These are phyloP conservation scores for Ophiostoma perfectum DNA, from an alignment of 2,329 filamentous ascomycete genomes.

Conservation along the genomic window DNA sequence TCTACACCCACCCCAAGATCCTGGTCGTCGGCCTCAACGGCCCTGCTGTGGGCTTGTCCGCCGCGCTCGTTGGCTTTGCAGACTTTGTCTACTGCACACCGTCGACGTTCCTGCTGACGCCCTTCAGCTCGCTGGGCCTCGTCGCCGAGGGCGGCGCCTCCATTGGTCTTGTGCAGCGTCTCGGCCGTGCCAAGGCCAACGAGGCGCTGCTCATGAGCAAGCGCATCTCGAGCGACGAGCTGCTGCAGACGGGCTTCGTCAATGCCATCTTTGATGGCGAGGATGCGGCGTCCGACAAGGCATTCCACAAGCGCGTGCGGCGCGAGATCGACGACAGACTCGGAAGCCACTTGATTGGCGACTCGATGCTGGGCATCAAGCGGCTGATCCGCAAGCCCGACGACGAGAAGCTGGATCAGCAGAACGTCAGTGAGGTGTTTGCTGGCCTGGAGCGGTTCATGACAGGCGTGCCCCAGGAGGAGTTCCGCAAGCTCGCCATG, in stretches of 20 bases:
- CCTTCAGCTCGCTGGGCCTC: constrained; percentile 83
- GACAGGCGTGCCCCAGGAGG: constrained; percentile 74
- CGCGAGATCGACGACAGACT: constrained; percentile 75
- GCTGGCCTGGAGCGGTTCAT: constrained; percentile 76
- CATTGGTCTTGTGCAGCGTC: constrained; percentile 68
- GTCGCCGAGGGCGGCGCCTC: constrained; percentile 84
- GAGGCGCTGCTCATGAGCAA: constrained; percentile 91
- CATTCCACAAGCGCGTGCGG: constrained; percentile 67
- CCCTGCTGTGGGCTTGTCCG: constrained; percentile 80
- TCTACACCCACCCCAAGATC: constrained; percentile 91
- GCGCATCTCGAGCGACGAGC: constrained; percentile 65
- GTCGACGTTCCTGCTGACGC: constrained; percentile 78
- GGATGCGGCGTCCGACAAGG: constrained; percentile 49
- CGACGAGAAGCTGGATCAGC: constrained; percentile 63
- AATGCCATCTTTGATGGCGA: constrained; percentile 75
- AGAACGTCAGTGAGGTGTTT: constrained; percentile 82
- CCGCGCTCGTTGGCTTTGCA: constrained; percentile 73
- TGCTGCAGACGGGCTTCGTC: constrained; percentile 73
- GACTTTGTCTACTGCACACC: constrained; percentile 91
- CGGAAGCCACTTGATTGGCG: constrained; percentile 71
- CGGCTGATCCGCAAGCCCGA: constrained; percentile 70
- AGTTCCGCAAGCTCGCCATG: constrained; percentile 78
- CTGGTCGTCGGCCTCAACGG: constrained; percentile 88
- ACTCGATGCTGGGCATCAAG: constrained; percentile 80
- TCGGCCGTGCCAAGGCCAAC: constrained; percentile 78